A percentile compares a stretch with the other conserved stretches of the same genome.
Conservation (phyloP, 2,329 filamentous ascomycete species). For the Fusarium veterinarium region DNA sequence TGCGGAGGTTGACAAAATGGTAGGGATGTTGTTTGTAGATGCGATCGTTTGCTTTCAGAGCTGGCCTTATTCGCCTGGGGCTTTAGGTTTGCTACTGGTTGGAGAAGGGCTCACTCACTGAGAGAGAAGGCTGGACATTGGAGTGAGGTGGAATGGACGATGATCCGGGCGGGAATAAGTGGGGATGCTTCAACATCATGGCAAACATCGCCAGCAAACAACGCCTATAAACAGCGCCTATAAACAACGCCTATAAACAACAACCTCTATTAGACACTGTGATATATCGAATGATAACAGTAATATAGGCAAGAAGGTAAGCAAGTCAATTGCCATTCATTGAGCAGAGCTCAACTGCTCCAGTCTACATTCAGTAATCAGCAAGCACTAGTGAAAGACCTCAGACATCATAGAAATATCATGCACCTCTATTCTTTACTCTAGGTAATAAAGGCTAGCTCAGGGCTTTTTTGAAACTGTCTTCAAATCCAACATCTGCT, state of each 20-base stretch:
- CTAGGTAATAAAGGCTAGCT: conserved; percentile 7
- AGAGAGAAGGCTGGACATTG: conserved; percentile 38
- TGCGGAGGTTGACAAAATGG: conserved; percentile 40
- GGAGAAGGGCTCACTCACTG: conserved; percentile 38
- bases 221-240: not conserved
- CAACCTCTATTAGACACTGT: not conserved
- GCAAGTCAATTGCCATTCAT: accelerated
- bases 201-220: conserved; percentile 33
- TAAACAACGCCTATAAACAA: not conserved
- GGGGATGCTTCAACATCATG: conserved; percentile 52
- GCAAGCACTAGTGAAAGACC: not conserved
- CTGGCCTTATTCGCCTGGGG: conserved; percentile 31
- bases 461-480: conserved; percentile 53
- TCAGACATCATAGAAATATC: not conserved
- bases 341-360: accelerated
- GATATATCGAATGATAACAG: not conserved
- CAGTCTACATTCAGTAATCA: not conserved
- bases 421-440: not conserved
- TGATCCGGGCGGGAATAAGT: conserved; percentile 53
- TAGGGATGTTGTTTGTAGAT: conserved; percentile 36
- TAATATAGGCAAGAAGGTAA: conserved; percentile 31
- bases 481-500: conserved; percentile 61
- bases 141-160: conserved; percentile 33
- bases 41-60: conserved; percentile 32
- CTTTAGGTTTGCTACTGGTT: conserved; percentile 38